These are phyloP conservation scores for Dactylella cylindrospora DNA, from an alignment of 2,329 filamentous ascomycete genomes.

Conservation along the genomic window DNA sequence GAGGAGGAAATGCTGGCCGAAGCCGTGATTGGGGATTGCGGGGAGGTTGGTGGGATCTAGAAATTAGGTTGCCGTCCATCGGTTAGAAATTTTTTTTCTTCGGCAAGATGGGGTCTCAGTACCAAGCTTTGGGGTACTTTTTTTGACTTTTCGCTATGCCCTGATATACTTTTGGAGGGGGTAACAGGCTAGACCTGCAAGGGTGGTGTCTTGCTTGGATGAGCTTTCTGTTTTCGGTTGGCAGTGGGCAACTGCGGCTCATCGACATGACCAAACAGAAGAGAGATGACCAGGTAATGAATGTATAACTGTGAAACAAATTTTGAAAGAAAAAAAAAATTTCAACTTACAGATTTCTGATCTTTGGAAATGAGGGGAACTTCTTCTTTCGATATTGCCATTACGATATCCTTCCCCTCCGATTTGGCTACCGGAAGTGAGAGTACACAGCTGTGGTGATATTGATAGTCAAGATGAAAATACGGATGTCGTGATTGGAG, in stretches of 20 bases:
- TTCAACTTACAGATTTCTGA: conserved; percentile 36
- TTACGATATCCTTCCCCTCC: too few relatives aligned
- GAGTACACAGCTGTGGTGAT: too few relatives aligned
- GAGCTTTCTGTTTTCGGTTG: conserved; percentile 20
- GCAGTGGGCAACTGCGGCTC: conserved; percentile 21
- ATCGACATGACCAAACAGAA: neutral
- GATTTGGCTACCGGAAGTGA: too few relatives aligned
- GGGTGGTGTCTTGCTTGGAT: conserved; percentile 30
- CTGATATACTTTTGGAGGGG: neutral
- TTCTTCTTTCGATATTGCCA: conserved; percentile 43
- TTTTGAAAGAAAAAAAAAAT: neutral
- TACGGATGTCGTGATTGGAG: too few relatives aligned
- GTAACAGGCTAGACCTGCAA: conserved; percentile 9
- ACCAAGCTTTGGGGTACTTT: neutral
- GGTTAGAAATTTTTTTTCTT: conserved; percentile 7
- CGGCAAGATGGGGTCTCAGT: too few relatives aligned
- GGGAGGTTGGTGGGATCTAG: neutral
- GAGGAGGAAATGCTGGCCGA: conserved; percentile 38
- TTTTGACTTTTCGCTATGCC: conserved; percentile 1
- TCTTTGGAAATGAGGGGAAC: conserved; percentile 31
- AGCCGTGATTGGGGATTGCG: conserved; percentile 39
- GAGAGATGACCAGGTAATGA: neutral
- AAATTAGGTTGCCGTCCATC: conserved; percentile 9
- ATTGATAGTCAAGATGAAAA: too few relatives aligned
- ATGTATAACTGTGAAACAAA: too few relatives aligned